Evolutionary conservation across 2,329 filamentous ascomycete species (phyloP).

Genomic region (Xylaria hypoxylon): DNA sequence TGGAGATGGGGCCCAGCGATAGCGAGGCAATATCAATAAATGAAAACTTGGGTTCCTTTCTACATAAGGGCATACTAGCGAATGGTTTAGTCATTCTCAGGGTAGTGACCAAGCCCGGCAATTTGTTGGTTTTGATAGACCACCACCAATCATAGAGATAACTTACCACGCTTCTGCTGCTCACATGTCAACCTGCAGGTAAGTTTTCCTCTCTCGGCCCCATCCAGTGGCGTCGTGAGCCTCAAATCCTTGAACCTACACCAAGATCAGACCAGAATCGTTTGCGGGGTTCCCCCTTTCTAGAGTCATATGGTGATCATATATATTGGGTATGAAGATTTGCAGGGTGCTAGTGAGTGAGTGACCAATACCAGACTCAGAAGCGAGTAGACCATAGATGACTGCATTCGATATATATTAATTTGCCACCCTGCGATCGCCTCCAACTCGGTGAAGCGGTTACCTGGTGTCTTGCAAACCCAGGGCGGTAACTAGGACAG

Average conservation of each 20-base stretch:
- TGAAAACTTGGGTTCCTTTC: slow-evolving; percentile 18
- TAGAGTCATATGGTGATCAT: slow-evolving; percentile 26
- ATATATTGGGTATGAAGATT: slow-evolving; percentile 31
- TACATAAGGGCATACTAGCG: slow-evolving; percentile 29
- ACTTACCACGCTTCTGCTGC: slow-evolving; percentile 6
- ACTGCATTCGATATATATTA: slow-evolving; percentile 36
- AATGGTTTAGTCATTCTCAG: slow-evolving; percentile 7
- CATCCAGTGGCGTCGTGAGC: slow-evolving; percentile 31
- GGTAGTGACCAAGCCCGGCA: slow-evolving; percentile 12
- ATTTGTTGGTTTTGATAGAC: slow-evolving; percentile 20
- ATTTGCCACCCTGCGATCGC: slow-evolving; percentile 38
- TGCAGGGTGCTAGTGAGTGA: slow-evolving; percentile 33
- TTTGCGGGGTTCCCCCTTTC: slow-evolving; percentile 32
- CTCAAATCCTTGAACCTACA: slow-evolving; percentile 32
- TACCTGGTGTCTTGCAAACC: slow-evolving; percentile 30
- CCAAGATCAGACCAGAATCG: slow-evolving; percentile 10
- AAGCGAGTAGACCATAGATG: slow-evolving; percentile 22
- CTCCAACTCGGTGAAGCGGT: slow-evolving; percentile 20
- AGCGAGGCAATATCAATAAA: slow-evolving; percentile 22
- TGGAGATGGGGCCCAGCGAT: slow-evolving; percentile 25
- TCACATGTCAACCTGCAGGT: slow-evolving; percentile 32
- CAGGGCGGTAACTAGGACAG: slow-evolving; percentile 31
- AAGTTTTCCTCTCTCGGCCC: slow-evolving; percentile 17
- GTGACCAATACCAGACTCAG: slow-evolving; percentile 27
- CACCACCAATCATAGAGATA: slow-evolving; percentile 21